Evolutionary conservation across 2,329 filamentous ascomycete genomes (phyloP).

Genomic region (Pestalotiopsis sp.): DNA sequence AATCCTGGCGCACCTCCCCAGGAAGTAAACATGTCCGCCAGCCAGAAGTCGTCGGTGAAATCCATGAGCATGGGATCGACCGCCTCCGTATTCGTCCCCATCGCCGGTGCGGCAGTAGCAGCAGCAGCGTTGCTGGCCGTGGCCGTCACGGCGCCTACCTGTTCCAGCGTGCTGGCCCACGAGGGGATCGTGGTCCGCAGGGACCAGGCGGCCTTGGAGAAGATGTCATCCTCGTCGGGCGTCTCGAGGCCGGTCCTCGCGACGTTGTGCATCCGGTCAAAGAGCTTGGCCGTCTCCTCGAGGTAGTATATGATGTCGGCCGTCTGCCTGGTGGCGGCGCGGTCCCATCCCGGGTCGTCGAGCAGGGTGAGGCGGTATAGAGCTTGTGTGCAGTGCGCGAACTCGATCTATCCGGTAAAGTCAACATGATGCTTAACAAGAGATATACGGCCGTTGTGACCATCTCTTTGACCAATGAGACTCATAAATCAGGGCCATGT

Average conservation of each 20-base stretch:
- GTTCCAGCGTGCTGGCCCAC: slow-evolving; percentile 10
- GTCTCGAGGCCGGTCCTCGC: slow-evolving; percentile 22
- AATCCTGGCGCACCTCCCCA: slow-evolving; percentile 10
- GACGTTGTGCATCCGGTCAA: slow-evolving; percentile 18
- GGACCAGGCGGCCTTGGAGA: slow-evolving; percentile 7
- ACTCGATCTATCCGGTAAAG: slow-evolving; percentile 19
- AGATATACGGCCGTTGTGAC: neutral
- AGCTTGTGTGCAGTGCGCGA: slow-evolving; percentile 27
- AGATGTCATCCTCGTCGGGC: neutral
- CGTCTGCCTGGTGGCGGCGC: slow-evolving; percentile 17
- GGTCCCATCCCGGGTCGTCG: slow-evolving; percentile 31
- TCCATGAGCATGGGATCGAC: slow-evolving; percentile 12
- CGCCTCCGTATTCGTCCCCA: neutral
- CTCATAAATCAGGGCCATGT: neutral
- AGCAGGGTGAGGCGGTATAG: slow-evolving; percentile 30
- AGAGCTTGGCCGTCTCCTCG: slow-evolving; percentile 21
- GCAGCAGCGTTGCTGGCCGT: neutral
- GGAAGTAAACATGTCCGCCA: slow-evolving; percentile 14
- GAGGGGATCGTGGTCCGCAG: slow-evolving; percentile 6
- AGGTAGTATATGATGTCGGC: slow-evolving; percentile 25
- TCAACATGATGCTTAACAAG: neutral
- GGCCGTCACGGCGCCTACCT: neutral
- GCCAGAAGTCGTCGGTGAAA: slow-evolving; percentile 16
- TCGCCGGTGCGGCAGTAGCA: neutral
- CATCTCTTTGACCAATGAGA: neutral